These are phyloP conservation scores for Pseudogymnoascus sp. DNA, from an alignment of 2,329 filamentous ascomycete species.

Conservation along the genomic window DNA sequence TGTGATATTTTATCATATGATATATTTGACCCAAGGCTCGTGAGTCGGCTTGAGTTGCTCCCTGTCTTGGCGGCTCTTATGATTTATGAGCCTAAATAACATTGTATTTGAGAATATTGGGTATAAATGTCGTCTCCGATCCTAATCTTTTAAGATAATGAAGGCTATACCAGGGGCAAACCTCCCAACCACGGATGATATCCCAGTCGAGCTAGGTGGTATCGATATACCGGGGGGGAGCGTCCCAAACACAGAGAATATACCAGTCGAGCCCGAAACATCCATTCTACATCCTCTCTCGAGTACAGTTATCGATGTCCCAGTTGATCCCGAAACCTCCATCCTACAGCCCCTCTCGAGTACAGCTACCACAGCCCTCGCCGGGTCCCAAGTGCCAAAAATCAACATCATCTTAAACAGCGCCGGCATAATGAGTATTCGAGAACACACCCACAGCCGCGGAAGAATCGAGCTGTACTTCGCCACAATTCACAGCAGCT, in stretches of 20 bases:
- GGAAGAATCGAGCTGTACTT: background rate
- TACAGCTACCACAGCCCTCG: background rate
- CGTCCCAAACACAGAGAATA: too few species aligned
- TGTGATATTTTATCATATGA: too few species aligned
- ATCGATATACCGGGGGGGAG: too few species aligned
- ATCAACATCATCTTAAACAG: background rate
- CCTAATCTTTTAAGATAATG: too few species aligned
- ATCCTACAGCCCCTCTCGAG: background rate
- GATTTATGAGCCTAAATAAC: background rate
- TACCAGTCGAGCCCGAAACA: too few species aligned
- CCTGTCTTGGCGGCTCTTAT: background rate
- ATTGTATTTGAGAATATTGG: too few species aligned
- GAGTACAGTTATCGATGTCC: background rate
- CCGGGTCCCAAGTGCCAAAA: background rate
- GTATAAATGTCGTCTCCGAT: background rate
- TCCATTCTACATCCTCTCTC: background rate
- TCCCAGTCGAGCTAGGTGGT: too few species aligned
- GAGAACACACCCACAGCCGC: background rate
- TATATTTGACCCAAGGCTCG: too few species aligned
- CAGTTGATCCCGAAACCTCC: too few species aligned
- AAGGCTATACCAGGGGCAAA: too few species aligned
- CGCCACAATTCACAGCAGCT: background rate
- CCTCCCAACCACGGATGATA: too few species aligned
- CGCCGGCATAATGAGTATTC: background rate
- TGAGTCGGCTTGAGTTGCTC: too few species aligned